Conservation (phyloP, 768 basidiomycete species). For the Dentipellis sp. region DNA sequence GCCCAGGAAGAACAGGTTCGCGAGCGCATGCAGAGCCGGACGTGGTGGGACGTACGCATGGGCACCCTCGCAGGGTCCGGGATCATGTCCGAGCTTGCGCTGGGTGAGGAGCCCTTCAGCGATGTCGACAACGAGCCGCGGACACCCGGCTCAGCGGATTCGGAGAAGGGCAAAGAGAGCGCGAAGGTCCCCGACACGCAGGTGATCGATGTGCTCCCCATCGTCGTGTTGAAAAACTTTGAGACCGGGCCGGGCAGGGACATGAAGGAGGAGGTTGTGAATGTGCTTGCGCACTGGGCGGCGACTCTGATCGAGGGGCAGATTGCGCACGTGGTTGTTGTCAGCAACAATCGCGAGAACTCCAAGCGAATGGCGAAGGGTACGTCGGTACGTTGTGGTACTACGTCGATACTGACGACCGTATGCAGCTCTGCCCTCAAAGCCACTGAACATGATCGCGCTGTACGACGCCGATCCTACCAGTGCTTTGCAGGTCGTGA, state of each 20-base stretch:
- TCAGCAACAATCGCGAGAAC: slow-evolving; percentile 87
- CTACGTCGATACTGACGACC: neutral
- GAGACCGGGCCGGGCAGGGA: slow-evolving; percentile 29
- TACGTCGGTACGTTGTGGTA: slow-evolving; percentile 18
- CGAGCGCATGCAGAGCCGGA: slow-evolving; percentile 47
- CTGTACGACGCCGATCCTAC: slow-evolving; percentile 79
- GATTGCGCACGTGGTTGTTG: slow-evolving; percentile 87
- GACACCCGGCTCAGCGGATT: neutral
- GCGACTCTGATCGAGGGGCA: slow-evolving; percentile 74
- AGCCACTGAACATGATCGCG: slow-evolving; percentile 69
- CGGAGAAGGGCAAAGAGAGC: neutral
- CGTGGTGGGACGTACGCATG: slow-evolving; percentile 80
- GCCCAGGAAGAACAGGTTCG: slow-evolving; percentile 29
- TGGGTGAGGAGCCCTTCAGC: slow-evolving; percentile 61
- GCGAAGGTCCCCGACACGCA: slow-evolving; percentile 31
- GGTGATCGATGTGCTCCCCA: slow-evolving; percentile 58
- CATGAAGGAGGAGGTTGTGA: slow-evolving; percentile 58
- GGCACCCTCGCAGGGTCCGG: slow-evolving; percentile 85
- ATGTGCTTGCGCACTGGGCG: slow-evolving; percentile 77
- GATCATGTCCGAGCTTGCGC: slow-evolving; percentile 75
- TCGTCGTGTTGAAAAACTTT: slow-evolving; percentile 82
- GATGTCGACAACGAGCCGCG: slow-evolving; percentile 23
- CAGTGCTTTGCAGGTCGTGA: slow-evolving; percentile 75
- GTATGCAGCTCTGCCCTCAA: slow-evolving; percentile 65
- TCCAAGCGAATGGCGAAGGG: slow-evolving; percentile 79